These are phyloP conservation scores for Xylaria nigripes DNA, from an alignment of 495 filamentous ascomycete genomes.

Conservation along the genomic window DNA sequence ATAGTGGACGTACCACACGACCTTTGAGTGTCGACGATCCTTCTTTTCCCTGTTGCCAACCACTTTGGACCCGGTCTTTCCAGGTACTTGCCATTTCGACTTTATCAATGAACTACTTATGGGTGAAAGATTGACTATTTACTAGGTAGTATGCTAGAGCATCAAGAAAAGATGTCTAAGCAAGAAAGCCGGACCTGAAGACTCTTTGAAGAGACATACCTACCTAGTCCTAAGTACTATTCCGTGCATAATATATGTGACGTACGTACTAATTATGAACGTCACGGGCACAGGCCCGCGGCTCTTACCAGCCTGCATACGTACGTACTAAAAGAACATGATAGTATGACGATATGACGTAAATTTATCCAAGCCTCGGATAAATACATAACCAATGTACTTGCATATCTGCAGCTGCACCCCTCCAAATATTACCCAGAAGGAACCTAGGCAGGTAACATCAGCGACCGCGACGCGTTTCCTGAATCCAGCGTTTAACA, in stretches of 20 bases:
- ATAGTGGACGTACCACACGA: constrained; percentile 30
- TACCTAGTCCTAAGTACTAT: too few relatives aligned
- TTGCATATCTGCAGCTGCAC: neutral
- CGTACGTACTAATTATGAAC: too few relatives aligned
- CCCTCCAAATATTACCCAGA: constrained; percentile 1
- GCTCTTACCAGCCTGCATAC: too few relatives aligned
- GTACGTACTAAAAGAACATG: too few relatives aligned
- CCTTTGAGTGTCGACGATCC: constrained; percentile 28
- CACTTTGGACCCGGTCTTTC: constrained; percentile 37
- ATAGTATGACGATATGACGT: constrained; percentile 4
- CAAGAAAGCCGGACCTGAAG: too few relatives aligned
- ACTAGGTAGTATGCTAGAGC: too few relatives aligned
- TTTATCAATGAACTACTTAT: neutral
- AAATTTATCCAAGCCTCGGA: constrained; percentile 4
- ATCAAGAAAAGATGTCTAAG: too few relatives aligned
- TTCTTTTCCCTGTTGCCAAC: constrained; percentile 38
- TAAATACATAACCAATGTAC: neutral
- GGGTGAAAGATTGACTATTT: neutral
- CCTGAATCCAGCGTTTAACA: neutral
- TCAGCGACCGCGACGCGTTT: constrained; percentile 12
- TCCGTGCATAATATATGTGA: too few relatives aligned
- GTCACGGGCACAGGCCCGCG: too few relatives aligned
- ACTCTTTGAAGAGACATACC: too few relatives aligned
- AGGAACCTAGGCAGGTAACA: neutral
- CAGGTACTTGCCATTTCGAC: constrained; percentile 13